Conservation (phyloP, 2,329 filamentous ascomycete genomes). For the Trichoderma sp. region DNA sequence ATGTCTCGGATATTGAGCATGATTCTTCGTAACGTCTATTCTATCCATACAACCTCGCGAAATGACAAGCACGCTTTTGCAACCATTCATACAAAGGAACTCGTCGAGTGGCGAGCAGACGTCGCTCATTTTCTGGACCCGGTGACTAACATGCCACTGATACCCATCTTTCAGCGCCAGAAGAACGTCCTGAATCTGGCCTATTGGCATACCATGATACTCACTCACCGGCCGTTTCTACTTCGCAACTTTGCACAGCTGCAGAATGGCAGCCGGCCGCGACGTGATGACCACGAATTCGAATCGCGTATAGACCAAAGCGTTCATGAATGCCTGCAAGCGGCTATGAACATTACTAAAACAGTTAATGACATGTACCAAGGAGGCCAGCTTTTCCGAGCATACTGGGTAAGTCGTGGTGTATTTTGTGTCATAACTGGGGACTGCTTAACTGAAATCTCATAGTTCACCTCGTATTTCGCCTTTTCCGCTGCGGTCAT, state of each 20-base stretch:
- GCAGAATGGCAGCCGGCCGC: constrained; percentile 8
- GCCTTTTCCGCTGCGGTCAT: constrained; percentile 10
- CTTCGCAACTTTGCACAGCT: constrained; percentile 11
- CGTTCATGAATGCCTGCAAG: not conserved
- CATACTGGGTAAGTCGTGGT: not conserved
- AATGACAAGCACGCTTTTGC: constrained; percentile 12
- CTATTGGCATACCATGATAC: constrained; percentile 14
- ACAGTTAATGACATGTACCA: constrained; percentile 15
- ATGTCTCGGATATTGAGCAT: constrained; percentile 14
- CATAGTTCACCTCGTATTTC: constrained; percentile 12
- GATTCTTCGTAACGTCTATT: constrained; percentile 16
- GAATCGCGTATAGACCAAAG: constrained; percentile 10
- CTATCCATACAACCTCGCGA: constrained; percentile 11
- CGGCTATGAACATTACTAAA: constrained; percentile 6
- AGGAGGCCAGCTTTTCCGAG: constrained; percentile 12
- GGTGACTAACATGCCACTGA: constrained; percentile 4
- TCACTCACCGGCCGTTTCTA: constrained; percentile 10
- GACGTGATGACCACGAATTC: constrained; percentile 7
- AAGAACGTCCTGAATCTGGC: constrained; percentile 11
- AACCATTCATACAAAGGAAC: constrained; percentile 11
- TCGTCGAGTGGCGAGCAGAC: constrained; percentile 5
- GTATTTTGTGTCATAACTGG: accelerated
- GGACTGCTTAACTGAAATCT: not conserved
- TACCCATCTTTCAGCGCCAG: constrained; percentile 15
- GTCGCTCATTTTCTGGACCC: constrained; percentile 8